A percentile compares a stretch with the other conserved stretches of the same genome.
phyloP scores from a whole-genome alignment of 768 basidiomycete species.

The Leccinum uliginosum region DNA sequence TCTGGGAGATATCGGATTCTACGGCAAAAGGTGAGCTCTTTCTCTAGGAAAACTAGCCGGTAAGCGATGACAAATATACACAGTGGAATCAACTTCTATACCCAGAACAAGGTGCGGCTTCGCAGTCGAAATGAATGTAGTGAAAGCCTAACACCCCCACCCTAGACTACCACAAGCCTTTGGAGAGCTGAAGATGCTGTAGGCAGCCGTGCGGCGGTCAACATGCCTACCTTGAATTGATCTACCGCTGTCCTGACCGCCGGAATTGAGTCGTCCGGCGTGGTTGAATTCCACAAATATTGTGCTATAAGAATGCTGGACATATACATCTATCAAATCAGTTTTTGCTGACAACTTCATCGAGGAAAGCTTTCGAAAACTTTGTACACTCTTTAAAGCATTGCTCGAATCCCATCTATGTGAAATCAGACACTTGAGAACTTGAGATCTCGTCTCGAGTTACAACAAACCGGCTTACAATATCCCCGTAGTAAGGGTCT shows the following conservation, averaged over 20 bases:
- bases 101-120: slow-evolving; percentile 74
- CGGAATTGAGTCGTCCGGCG: background rate
- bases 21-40: slow-evolving; percentile 68
- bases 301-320: background rate
- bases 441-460: background rate
- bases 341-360: slow-evolving; percentile 45
- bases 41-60: background rate
- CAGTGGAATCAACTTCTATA: slow-evolving; percentile 93
- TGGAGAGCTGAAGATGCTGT: slow-evolving; percentile 89
- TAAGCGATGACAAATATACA: background rate
- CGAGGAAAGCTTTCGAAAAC: slow-evolving; percentile 77
- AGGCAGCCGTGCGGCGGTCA: slow-evolving; percentile 72
- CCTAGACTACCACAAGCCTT: slow-evolving; percentile 83
- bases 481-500: slow-evolving; percentile 82
- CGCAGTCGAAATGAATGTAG: background rate
- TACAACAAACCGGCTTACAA: slow-evolving; percentile 37
- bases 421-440: slow-evolving; percentile 1
- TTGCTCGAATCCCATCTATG: slow-evolving; percentile 66
- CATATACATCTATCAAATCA: slow-evolving; percentile 3
- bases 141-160: slow-evolving; percentile 5
- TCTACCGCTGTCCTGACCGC: background rate
- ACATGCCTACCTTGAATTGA: slow-evolving; percentile 75
- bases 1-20: slow-evolving; percentile 86
- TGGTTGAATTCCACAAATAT: slow-evolving; percentile 6
- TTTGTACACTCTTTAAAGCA: slow-evolving; percentile 73